Conservation (phyloP, 1,284 basidiomycete genomes). For the Fomitiporia mediterranea region DNA sequence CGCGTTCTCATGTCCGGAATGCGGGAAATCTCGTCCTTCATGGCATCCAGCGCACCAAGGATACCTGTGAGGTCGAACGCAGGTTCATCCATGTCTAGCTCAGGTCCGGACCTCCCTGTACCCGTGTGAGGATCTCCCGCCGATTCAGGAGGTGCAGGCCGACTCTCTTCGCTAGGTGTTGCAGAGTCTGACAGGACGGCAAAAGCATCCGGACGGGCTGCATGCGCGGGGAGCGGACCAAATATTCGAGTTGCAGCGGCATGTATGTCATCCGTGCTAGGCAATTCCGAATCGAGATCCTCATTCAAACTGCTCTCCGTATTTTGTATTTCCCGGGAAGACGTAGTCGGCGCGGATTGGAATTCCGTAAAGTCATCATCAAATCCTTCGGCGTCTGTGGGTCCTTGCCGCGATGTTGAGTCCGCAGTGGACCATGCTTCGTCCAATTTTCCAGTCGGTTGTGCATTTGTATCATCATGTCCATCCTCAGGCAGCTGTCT, state of each 20-base stretch:
- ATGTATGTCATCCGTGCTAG: slow-evolving; percentile 47
- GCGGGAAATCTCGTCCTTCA: slow-evolving; percentile 68
- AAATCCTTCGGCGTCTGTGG: slow-evolving; percentile 38
- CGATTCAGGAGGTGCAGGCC: slow-evolving; percentile 3
- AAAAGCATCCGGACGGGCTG: neutral
- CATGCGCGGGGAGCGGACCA: slow-evolving; percentile 30
- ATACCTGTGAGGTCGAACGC: slow-evolving; percentile 62
- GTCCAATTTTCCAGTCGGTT: neutral
- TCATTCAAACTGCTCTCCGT: slow-evolving; percentile 5
- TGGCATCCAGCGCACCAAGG: slow-evolving; percentile 55
- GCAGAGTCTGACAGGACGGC: slow-evolving; percentile 6
- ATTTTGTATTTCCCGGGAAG: slow-evolving; percentile 16
- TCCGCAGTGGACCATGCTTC: slow-evolving; percentile 17
- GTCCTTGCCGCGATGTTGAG: neutral
- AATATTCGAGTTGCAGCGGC: slow-evolving; percentile 54
- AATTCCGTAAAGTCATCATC: slow-evolving; percentile 78
- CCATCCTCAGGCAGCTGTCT: slow-evolving; percentile 22
- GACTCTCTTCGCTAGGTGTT: slow-evolving; percentile 5
- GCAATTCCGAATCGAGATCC: slow-evolving; percentile 35
- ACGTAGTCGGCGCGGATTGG: slow-evolving; percentile 48
- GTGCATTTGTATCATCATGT: neutral
- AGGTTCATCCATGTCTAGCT: slow-evolving; percentile 34
- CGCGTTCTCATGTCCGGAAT: slow-evolving; percentile 62
- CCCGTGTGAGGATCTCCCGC: slow-evolving; percentile 16
- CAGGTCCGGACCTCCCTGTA: slow-evolving; percentile 17